phyloP scores from a whole-genome alignment of 306 rosid species.

The Parietaria judaica region DNA sequence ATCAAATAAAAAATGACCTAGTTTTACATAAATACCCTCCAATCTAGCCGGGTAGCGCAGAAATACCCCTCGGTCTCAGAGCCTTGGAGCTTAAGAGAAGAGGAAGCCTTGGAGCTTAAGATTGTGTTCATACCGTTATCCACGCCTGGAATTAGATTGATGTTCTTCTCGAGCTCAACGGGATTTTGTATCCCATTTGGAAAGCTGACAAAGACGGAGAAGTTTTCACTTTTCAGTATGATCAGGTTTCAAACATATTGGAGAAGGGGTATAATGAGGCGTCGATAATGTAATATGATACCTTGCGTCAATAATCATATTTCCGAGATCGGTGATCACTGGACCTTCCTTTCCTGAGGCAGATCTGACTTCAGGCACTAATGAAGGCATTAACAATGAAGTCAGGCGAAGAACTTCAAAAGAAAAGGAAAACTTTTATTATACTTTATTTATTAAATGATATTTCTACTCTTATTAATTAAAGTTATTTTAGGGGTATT shows the following conservation, averaged over 20 bases:
- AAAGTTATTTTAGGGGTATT: no score
- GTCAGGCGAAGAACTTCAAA: background rate
- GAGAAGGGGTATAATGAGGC: no score
- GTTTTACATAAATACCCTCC: no score
- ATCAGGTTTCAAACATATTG: background rate
- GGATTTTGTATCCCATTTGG: slow-evolving; percentile 17
- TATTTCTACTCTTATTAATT: no score
- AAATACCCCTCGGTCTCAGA: background rate
- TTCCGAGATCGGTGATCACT: slow-evolving; percentile 21
- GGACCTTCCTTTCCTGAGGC: slow-evolving; percentile 20
- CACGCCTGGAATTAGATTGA: slow-evolving; percentile 18
- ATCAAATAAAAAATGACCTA: background rate
- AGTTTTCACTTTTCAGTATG: no score
- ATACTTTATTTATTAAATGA: background rate
- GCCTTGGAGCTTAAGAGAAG: background rate
- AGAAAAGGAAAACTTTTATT: background rate
- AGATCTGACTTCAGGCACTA: slow-evolving; percentile 18
- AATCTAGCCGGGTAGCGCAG: no score
- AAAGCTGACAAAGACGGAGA: slow-evolving; percentile 2
- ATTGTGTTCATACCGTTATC: slow-evolving; percentile 11
- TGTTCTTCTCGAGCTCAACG: slow-evolving; percentile 17
- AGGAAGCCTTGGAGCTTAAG: background rate
- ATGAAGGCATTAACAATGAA: background rate
- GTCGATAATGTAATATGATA: background rate
- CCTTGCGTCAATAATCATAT: slow-evolving; percentile 17